Percentiles rank a stretch among this genome's conserved stretches.
phyloP scores from a whole-genome alignment of 2,329 filamentous ascomycete species.

The Zymoseptoria pseudotritici region DNA sequence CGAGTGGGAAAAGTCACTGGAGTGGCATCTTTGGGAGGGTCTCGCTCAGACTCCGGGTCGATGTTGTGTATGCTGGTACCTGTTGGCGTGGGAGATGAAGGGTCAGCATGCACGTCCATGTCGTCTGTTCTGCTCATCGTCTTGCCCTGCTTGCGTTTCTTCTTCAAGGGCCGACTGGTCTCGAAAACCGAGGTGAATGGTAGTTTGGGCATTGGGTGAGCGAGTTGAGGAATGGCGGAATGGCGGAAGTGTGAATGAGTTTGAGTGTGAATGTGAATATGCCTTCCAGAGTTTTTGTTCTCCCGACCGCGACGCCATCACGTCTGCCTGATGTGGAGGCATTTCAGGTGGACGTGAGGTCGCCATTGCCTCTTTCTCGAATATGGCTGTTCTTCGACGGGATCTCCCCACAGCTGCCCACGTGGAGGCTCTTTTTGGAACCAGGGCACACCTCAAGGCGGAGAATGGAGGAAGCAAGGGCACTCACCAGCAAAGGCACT shows the following conservation, averaged over 20 bases:
- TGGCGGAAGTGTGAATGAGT: neutral
- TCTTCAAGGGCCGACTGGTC: neutral
- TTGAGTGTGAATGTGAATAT: neutral
- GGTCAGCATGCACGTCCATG: neutral
- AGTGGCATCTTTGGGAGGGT: constrained; percentile 23
- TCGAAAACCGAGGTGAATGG: neutral
- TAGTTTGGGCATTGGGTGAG: neutral
- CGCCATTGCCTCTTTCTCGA: neutral
- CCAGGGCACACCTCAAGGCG: too few species aligned
- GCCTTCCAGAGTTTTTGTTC: neutral
- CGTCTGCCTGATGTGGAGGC: neutral
- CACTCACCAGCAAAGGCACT: neutral
- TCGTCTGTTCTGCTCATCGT: neutral
- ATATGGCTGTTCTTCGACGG: neutral
- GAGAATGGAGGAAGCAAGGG: neutral
- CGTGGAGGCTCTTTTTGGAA: neutral
- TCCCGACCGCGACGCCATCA: neutral
- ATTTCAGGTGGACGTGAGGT: neutral
- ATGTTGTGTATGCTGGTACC: constrained; percentile 13
- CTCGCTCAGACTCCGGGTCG: constrained; percentile 24
- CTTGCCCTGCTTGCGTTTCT: neutral
- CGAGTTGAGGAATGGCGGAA: neutral
- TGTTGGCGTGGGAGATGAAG: neutral
- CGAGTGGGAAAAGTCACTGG: constrained; percentile 21
- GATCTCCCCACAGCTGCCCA: neutral